A percentile compares a stretch with the other conserved stretches of the same genome.
Conservation (phyloP, 2,329 filamentous ascomycete species). For the Fusarium illudens region DNA sequence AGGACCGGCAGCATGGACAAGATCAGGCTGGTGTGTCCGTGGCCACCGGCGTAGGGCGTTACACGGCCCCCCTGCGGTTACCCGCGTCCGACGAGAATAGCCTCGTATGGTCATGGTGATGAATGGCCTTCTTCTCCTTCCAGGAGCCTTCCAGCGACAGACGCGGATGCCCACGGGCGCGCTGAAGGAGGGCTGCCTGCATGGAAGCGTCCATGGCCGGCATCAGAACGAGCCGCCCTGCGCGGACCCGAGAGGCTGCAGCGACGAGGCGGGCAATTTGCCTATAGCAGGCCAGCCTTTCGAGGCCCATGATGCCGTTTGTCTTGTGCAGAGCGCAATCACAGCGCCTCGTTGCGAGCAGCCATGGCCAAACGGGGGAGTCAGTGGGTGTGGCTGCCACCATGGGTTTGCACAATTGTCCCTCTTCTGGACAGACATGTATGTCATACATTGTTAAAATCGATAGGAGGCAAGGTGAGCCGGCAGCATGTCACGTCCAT, state of each 20-base stretch:
- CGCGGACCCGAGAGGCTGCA: conserved; percentile 6
- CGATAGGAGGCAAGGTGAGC: conserved; percentile 9
- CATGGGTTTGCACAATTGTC: conserved; percentile 1
- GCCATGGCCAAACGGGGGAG: not conserved
- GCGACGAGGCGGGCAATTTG: not conserved
- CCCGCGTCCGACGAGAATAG: conserved; percentile 49
- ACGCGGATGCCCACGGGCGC: not conserved
- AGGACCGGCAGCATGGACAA: conserved; percentile 38
- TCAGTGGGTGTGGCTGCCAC: conserved; percentile 16
- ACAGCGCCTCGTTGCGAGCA: conserved; percentile 5
- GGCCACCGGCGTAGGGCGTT: conserved; percentile 29
- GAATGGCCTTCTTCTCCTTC: not conserved
- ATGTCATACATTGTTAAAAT: not conserved
- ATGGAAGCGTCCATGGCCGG: conserved; percentile 1
- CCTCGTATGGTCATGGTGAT: conserved; percentile 45
- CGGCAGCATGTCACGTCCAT: not conserved
- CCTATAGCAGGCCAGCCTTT: not conserved
- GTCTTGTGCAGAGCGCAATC: not conserved
- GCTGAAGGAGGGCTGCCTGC: conserved; percentile 5
- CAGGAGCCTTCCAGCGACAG: not conserved
- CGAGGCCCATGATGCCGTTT: not conserved
- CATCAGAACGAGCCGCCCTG: not conserved
- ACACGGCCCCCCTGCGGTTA: conserved; percentile 43
- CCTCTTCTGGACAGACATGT: not conserved
- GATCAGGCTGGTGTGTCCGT: conserved; percentile 37